Conservation (phyloP, 2,329 filamentous ascomycete genomes). For the Aspergillus ochraceus region DNA sequence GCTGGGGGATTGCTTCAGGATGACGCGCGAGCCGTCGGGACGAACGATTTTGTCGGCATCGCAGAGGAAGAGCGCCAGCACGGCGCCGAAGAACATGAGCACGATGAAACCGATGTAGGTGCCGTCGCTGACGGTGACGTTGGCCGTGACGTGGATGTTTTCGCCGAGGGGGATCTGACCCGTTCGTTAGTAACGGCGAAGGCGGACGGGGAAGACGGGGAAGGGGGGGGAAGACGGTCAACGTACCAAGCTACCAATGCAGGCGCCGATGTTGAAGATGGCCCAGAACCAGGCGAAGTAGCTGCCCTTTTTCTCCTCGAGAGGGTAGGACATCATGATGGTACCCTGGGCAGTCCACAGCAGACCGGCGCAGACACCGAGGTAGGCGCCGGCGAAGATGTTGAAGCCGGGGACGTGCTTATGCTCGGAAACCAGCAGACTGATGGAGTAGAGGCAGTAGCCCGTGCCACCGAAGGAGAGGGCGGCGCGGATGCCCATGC, state of each 20-base stretch:
- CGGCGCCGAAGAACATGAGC: constrained; percentile 70
- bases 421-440: constrained; percentile 42
- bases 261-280: constrained; percentile 87
- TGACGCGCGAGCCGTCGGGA: constrained; percentile 72
- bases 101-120: constrained; percentile 84
- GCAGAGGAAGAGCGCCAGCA: constrained; percentile 68
- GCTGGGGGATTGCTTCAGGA: constrained; percentile 83
- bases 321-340: constrained; percentile 74
- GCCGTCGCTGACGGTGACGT: constrained; percentile 57
- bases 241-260: constrained; percentile 71
- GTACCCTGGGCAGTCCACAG: constrained; percentile 51
- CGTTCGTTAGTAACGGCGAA: constrained; percentile 19
- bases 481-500: constrained; percentile 41
- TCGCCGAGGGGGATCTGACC: not conserved
- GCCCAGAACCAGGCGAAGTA: constrained; percentile 92
- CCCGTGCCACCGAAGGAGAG: constrained; percentile 44
- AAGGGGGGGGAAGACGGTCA: constrained; percentile 32
- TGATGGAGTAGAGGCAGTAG: constrained; percentile 44
- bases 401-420: constrained; percentile 48
- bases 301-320: constrained; percentile 74
- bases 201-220: too few relatives aligned
- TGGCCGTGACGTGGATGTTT: constrained; percentile 12
- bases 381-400: constrained; percentile 48
- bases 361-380: constrained; percentile 49
- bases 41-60: constrained; percentile 71